Base-by-base conservation (phyloP, 2,329 filamentous ascomycete species). In the Teratosphaeria epicoccoides region DNA sequence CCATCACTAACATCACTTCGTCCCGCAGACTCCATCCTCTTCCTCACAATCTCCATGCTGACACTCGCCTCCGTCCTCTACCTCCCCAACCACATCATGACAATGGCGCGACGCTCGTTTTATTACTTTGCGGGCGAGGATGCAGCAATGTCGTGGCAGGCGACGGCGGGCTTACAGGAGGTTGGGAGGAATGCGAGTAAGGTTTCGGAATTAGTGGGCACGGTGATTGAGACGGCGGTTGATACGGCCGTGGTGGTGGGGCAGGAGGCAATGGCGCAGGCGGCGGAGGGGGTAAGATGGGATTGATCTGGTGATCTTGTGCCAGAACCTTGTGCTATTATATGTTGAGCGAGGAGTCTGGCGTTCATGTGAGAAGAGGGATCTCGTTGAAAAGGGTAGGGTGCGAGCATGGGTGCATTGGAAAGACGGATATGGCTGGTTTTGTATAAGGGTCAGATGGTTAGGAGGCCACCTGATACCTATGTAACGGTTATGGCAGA, bases 71-170 rank as follows among this genome's bases (percentile, higher is more conserved):
- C 84, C 49, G 85, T 87, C 58, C 82, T 97, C 58, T 98, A 98
- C 76, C 87, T 98, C 17, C 93, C 93, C 10, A 85, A 94, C 65
- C 91, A 97, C 73, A 74, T 97, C 63, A 78, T 81, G 63, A 85
- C 88, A 67, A 84, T 98, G 62, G 80, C 84, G 65, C 82, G 83
- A 66, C 86, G 91, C 66, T 84, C 88, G 50, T 95, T 88, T 81
- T 98, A 96, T 76, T 98, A 98, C 76, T 87, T 88, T 70, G 84
- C 84, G 58, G 93, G 93, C 60, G 89, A 95, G 9, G 44, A 17
- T 24, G 44, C 44, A 9, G 44, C 23, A 4, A 14, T 46, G 12
- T 57, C 61, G 28, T 55, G 55, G 24, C 49, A 52, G 24, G 53
- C 55, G 7, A 56, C 47, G n/a, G 55, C 53, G 43, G 26, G n/a